Evolutionary conservation across 768 basidiomycete genomes (phyloP).

Genomic region (Kwoniella europaea): DNA sequence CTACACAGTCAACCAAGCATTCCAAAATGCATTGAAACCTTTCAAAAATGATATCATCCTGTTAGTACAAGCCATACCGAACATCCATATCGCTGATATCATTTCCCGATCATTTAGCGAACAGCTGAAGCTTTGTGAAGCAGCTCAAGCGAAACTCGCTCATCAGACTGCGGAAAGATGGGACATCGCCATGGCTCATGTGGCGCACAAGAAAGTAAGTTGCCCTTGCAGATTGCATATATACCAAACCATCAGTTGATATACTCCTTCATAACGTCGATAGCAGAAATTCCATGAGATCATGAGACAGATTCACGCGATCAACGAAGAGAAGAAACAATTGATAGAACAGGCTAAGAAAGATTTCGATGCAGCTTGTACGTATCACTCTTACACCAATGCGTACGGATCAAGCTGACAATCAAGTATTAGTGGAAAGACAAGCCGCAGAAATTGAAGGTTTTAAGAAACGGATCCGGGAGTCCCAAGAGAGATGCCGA

Average conservation of each 20-base stretch:
- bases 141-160: too few species aligned
- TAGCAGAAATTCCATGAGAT: slow-evolving; percentile 14
- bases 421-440: slow-evolving; percentile 3
- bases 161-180: too few species aligned
- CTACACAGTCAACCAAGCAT: neutral
- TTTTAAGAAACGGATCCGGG: slow-evolving; percentile 6
- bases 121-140: too few species aligned
- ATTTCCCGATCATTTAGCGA: too few species aligned
- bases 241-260: neutral
- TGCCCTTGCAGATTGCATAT: neutral
- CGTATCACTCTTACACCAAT: neutral
- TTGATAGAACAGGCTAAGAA: slow-evolving; percentile 1
- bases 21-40: slow-evolving; percentile 1
- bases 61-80: neutral
- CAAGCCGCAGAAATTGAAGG: slow-evolving; percentile 20
- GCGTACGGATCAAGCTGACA: neutral
- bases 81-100: too few species aligned
- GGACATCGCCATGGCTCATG: too few species aligned
- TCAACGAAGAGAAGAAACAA: slow-evolving; percentile 5
- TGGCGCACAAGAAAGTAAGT: too few species aligned
- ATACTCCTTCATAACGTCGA: neutral
- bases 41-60: neutral
- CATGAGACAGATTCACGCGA: slow-evolving; percentile 11
- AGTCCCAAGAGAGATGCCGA: slow-evolving; percentile 12
- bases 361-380: slow-evolving; percentile 13